These are phyloP conservation scores for Agroathelia rolfsii DNA, from an alignment of 1,284 basidiomycete species.

Conservation along the genomic window DNA sequence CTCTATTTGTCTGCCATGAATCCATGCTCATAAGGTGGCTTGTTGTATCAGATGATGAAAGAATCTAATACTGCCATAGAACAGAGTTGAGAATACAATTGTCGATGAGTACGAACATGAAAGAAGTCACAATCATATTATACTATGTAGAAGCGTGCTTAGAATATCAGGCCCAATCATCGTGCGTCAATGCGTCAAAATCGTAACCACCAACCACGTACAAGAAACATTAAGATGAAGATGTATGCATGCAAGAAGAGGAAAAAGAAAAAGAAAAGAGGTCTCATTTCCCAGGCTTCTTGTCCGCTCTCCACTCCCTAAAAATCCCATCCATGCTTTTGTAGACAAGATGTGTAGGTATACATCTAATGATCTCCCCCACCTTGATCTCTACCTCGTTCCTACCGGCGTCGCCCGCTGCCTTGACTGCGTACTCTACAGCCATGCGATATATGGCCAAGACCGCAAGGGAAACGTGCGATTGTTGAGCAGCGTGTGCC, in stretches of 20 bases:
- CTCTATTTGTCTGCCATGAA: no score
- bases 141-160: no score
- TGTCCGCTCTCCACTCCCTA: slow-evolving; percentile 80
- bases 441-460: slow-evolving; percentile 82
- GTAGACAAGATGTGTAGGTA: slow-evolving; percentile 79
- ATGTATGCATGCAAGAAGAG: neutral
- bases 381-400: slow-evolving; percentile 69
- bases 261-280: slow-evolving; percentile 13
- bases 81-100: no score
- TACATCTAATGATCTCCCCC: slow-evolving; percentile 78
- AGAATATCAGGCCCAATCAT: no score
- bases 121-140: no score
- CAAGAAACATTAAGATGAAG: neutral
- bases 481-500: slow-evolving; percentile 80
- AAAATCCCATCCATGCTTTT: slow-evolving; percentile 89
- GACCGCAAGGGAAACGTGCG: slow-evolving; percentile 85
- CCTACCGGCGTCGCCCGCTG: slow-evolving; percentile 55
- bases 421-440: slow-evolving; percentile 70
- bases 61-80: no score
- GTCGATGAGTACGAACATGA: no score
- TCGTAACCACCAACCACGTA: slow-evolving; percentile 8
- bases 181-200: slow-evolving; percentile 88
- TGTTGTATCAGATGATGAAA: no score
- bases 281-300: slow-evolving; percentile 52
- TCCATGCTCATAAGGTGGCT: no score